Evolutionary conservation across 1,284 basidiomycete species (phyloP).

Genomic region (Pterula multifida): DNA sequence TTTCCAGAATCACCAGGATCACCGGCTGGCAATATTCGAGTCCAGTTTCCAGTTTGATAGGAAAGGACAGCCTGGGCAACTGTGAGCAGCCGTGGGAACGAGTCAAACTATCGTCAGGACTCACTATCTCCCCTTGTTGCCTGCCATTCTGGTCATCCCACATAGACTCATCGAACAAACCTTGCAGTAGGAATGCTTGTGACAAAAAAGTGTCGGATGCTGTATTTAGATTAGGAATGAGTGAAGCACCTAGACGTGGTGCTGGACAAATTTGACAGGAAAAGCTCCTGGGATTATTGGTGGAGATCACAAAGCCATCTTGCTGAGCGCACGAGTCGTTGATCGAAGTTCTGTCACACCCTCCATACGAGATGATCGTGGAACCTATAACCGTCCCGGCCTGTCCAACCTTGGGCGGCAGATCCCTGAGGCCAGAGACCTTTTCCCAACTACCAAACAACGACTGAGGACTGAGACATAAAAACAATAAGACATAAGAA

Average conservation of each 20-base stretch:
- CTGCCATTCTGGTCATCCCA: slow-evolving; percentile 58
- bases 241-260: slow-evolving; percentile 47
- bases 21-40: slow-evolving; percentile 58
- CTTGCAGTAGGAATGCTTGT: slow-evolving; percentile 59
- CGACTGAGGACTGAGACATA: neutral
- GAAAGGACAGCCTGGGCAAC: slow-evolving; percentile 45
- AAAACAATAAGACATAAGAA: neutral
- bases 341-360: slow-evolving; percentile 37
- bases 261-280: slow-evolving; percentile 44
- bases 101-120: slow-evolving; percentile 14
- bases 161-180: slow-evolving; percentile 44
- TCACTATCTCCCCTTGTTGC: slow-evolving; percentile 56
- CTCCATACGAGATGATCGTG: slow-evolving; percentile 43
- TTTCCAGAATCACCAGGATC: slow-evolving; percentile 39
- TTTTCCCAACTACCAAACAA: slow-evolving; percentile 47
- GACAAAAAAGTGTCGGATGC: slow-evolving; percentile 42
- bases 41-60: slow-evolving; percentile 53
- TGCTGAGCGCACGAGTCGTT: slow-evolving; percentile 41
- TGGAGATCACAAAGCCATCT: slow-evolving; percentile 42
- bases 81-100: slow-evolving; percentile 5
- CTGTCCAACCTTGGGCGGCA: slow-evolving; percentile 31
- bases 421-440: slow-evolving; percentile 20
- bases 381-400: slow-evolving; percentile 44
- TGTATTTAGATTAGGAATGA: slow-evolving; percentile 49
- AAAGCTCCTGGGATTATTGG: slow-evolving; percentile 23